phyloP scores from a whole-genome alignment of 768 basidiomycete genomes.

The Leucocoprinus birnbaumii region DNA sequence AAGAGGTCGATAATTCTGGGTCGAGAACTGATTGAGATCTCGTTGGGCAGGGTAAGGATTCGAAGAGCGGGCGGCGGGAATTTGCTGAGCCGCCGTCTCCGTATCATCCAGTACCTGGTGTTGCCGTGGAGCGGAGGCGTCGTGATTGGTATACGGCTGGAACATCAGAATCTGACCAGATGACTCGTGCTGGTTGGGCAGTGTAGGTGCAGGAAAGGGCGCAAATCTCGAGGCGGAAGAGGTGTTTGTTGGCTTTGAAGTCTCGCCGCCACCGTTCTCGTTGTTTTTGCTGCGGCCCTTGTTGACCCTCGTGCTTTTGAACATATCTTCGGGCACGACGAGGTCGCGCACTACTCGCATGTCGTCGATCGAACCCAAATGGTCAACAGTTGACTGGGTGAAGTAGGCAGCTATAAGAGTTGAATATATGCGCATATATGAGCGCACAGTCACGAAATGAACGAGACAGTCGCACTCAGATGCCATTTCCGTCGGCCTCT shows the following conservation, averaged over 20 bases:
- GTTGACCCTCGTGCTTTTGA: constrained; percentile 62
- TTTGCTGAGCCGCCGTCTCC: constrained; percentile 17
- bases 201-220: constrained; percentile 34
- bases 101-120: constrained; percentile 17
- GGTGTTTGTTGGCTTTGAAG: constrained; percentile 25
- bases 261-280: constrained; percentile 27
- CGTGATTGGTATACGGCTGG: constrained; percentile 33
- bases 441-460: constrained; percentile 1
- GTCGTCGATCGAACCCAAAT: constrained; percentile 69
- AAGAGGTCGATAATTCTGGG: constrained; percentile 6
- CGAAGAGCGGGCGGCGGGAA: background rate
- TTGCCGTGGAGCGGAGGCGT: constrained; percentile 16
- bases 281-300: constrained; percentile 47
- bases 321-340: constrained; percentile 62
- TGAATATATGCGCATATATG: constrained; percentile 9
- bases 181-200: constrained; percentile 23
- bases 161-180: constrained; percentile 35
- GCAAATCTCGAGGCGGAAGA: constrained; percentile 33
- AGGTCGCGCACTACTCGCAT: constrained; percentile 56
- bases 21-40: background rate
- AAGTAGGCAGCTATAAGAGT: constrained; percentile 69
- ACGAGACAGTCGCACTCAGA: constrained; percentile 50
- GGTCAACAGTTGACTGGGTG: constrained; percentile 71
- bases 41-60: background rate
- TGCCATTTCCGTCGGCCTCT: constrained; percentile 79